Conservation (phyloP, 192 early-diverging fungal species). For the Dissophora ornata region DNA sequence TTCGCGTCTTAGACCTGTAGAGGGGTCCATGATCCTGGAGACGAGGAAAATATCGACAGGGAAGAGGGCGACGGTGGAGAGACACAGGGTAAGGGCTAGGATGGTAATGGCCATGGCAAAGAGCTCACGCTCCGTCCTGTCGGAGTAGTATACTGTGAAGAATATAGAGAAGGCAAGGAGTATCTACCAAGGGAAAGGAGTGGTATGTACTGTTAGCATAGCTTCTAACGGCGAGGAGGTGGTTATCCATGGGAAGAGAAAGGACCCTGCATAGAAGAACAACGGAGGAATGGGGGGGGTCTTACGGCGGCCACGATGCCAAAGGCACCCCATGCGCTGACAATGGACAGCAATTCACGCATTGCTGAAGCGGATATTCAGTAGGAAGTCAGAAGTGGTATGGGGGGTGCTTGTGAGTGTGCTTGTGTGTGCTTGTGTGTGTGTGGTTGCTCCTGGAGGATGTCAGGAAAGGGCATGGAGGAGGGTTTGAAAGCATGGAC, state of each 20-base stretch:
- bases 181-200: constrained; percentile 30
- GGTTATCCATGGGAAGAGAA: not conserved
- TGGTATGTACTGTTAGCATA: no score
- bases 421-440: no score
- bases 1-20: constrained; percentile 63
- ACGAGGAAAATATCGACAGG: constrained; percentile 71
- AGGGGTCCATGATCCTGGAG: constrained; percentile 61
- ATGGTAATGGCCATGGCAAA: constrained; percentile 66
- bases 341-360: constrained; percentile 40
- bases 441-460: no score
- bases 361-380: constrained; percentile 2
- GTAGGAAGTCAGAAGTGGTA: not conserved
- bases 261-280: no score
- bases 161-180: constrained; percentile 59
- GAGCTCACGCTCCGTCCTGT: constrained; percentile 59
- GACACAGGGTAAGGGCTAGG: constrained; percentile 57
- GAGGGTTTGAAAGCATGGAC: no score
- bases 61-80: constrained; percentile 62
- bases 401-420: not conserved
- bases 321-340: constrained; percentile 61
- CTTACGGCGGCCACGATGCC: constrained; percentile 60
- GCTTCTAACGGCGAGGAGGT: no score
- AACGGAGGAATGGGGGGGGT: not conserved
- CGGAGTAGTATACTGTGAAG: constrained; percentile 66
- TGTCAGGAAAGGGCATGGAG: no score